Evolutionary conservation across 768 basidiomycete species (phyloP).

Genomic region (Termitomyces sp.): DNA sequence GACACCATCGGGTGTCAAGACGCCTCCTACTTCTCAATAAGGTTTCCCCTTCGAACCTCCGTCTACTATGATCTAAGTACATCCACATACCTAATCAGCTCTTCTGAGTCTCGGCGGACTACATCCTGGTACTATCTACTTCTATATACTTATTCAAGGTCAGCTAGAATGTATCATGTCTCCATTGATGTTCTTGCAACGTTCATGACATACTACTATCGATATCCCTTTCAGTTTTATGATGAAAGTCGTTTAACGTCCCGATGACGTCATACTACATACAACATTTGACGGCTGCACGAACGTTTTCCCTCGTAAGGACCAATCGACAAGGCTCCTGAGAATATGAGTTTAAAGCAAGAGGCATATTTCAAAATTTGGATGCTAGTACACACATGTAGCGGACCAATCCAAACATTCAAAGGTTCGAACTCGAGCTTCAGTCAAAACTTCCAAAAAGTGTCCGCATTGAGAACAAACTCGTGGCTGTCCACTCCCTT

Average conservation of each 20-base stretch:
- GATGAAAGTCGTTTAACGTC: no score
- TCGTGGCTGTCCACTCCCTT: not conserved
- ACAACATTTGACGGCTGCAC: not conserved
- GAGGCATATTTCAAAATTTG: no score
- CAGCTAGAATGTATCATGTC: not conserved
- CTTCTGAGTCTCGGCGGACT: not conserved
- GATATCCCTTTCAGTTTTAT: not conserved
- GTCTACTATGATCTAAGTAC: not conserved
- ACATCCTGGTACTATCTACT: not conserved
- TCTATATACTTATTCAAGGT: not conserved
- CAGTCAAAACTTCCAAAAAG: not conserved
- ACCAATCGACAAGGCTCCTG: no score
- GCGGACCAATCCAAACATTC: no score
- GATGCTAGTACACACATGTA: no score
- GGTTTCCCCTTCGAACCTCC: not conserved
- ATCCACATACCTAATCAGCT: not conserved
- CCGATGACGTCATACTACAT: not conserved
- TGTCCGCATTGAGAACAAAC: not conserved
- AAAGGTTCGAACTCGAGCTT: no score
- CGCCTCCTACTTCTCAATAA: slow-evolving; percentile 6
- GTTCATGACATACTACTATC: not conserved
- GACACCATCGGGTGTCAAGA: slow-evolving; percentile 6
- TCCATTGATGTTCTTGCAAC: not conserved
- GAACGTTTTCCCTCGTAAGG: no score
- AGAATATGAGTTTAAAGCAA: no score